Evolutionary conservation across 1,284 basidiomycete species (phyloP).

Genomic region (Rhodofomes roseus): DNA sequence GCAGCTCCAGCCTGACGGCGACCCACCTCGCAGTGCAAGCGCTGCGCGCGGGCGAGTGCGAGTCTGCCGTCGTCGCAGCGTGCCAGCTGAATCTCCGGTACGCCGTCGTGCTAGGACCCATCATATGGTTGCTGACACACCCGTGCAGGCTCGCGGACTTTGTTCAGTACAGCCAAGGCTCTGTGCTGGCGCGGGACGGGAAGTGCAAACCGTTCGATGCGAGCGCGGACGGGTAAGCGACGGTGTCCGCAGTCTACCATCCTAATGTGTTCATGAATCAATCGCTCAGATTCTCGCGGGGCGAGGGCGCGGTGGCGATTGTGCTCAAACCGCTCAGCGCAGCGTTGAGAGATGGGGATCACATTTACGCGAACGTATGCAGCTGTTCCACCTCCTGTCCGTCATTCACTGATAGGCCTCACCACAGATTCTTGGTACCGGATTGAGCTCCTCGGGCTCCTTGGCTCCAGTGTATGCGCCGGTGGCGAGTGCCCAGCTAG

Average conservation of each 20-base stretch:
- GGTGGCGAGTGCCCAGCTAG: conserved; percentile 32
- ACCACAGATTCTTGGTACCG: conserved; percentile 37
- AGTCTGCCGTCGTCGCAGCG: conserved; percentile 44
- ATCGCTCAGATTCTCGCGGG: conserved; percentile 19
- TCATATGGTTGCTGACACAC: too few relatives aligned
- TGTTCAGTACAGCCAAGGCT: conserved; percentile 29
- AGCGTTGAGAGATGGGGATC: conserved; percentile 24
- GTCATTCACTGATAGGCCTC: background rate
- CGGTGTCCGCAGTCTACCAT: too few relatives aligned
- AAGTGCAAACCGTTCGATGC: conserved; percentile 49
- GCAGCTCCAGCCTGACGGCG: conserved; percentile 43
- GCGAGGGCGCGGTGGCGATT: conserved; percentile 22
- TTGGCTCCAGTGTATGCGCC: conserved; percentile 35
- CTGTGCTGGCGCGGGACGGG: conserved; percentile 39
- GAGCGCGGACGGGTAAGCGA: conserved; percentile 39
- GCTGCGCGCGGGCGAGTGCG: conserved; percentile 41
- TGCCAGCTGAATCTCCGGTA: conserved; percentile 33
- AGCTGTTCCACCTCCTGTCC: conserved; percentile 8
- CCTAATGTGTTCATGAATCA: too few relatives aligned
- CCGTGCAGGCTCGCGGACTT: conserved; percentile 14
- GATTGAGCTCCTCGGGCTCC: conserved; percentile 34
- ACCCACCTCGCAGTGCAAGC: conserved; percentile 46
- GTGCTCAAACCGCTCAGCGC: conserved; percentile 24
- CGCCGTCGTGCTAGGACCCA: background rate
- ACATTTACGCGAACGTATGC: conserved; percentile 19